These are phyloP conservation scores for Aspergillus sp. DNA, from an alignment of 2,329 filamentous ascomycete species.

Conservation along the genomic window DNA sequence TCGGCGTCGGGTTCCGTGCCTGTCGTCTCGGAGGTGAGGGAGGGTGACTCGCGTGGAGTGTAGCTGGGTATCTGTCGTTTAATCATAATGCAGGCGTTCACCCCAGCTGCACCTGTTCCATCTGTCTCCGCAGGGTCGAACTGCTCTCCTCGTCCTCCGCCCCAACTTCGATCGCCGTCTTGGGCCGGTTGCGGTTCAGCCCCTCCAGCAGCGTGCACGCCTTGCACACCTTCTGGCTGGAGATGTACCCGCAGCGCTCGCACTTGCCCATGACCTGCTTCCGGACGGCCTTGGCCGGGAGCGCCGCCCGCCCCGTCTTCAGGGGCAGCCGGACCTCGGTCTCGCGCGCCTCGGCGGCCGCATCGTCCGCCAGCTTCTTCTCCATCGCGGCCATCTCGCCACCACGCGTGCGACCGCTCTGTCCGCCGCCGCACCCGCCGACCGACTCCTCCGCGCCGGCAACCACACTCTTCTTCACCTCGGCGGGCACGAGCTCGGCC, in stretches of 20 bases:
- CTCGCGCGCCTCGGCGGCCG: slow-evolving; percentile 61
- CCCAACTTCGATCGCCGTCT: slow-evolving; percentile 44
- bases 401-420: slow-evolving; percentile 64
- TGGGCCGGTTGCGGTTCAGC: slow-evolving; percentile 70
- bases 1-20: too few species aligned
- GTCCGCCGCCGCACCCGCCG: slow-evolving; percentile 70
- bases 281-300: slow-evolving; percentile 48
- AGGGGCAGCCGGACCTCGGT: slow-evolving; percentile 58
- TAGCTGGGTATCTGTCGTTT: too few species aligned
- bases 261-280: slow-evolving; percentile 68
- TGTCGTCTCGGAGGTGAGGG: too few species aligned
- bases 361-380: slow-evolving; percentile 64
- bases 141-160: slow-evolving; percentile 53
- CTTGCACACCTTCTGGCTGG: slow-evolving; percentile 90
- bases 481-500: slow-evolving; percentile 75
- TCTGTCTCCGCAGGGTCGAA: slow-evolving; percentile 51
- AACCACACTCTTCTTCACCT: slow-evolving; percentile 39
- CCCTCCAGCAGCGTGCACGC: slow-evolving; percentile 88
- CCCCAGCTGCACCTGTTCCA: slow-evolving; percentile 48
- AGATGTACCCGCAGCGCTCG: slow-evolving; percentile 88
- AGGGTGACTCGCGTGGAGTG: too few species aligned
- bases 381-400: slow-evolving; percentile 84
- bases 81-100: slow-evolving; percentile 28
- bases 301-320: slow-evolving; percentile 22
- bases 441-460: slow-evolving; percentile 46